Conservation (phyloP, 805 yeast species). For the Wickerhamomyces rabaulensis region DNA sequence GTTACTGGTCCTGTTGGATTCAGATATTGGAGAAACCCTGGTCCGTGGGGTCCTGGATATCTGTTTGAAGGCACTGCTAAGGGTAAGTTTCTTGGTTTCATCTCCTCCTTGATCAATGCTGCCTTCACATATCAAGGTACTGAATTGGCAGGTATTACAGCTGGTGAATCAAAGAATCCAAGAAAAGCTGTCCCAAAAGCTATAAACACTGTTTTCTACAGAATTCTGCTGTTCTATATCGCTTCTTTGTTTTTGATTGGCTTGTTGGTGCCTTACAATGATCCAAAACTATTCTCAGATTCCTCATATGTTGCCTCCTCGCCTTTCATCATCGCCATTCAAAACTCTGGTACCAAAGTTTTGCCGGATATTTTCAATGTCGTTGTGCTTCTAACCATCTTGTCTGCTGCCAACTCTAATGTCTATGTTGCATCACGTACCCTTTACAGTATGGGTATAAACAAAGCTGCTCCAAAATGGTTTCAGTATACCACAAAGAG, state of each 20-base stretch:
- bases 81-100: slow-evolving; percentile 6
- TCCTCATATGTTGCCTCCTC: slow-evolving; percentile 3
- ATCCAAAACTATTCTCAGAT: slow-evolving; percentile 3
- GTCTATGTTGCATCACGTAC: slow-evolving; percentile 65
- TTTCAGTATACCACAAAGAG: slow-evolving; percentile 41
- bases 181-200: slow-evolving; percentile 9
- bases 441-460: slow-evolving; percentile 51
- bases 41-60: slow-evolving; percentile 9
- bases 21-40: slow-evolving; percentile 9
- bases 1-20: slow-evolving; percentile 6
- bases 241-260: slow-evolving; percentile 5
- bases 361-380: slow-evolving; percentile 67
- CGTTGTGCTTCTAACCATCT: slow-evolving; percentile 53
- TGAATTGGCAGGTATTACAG: slow-evolving; percentile 8
- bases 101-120: slow-evolving; percentile 5
- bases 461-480: slow-evolving; percentile 49
- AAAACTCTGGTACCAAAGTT: slow-evolving; percentile 22
- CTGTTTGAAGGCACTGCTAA: slow-evolving; percentile 3
- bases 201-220: slow-evolving; percentile 6
- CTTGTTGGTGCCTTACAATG: slow-evolving; percentile 5
- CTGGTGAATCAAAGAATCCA: slow-evolving; percentile 8
- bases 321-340: slow-evolving; percentile 7
- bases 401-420: slow-evolving; percentile 73
- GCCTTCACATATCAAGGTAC: slow-evolving; percentile 9
- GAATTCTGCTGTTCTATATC: slow-evolving; percentile 6